Conservation (phyloP, 1,284 basidiomycete genomes). For the Lignosus rhinocerotis region DNA sequence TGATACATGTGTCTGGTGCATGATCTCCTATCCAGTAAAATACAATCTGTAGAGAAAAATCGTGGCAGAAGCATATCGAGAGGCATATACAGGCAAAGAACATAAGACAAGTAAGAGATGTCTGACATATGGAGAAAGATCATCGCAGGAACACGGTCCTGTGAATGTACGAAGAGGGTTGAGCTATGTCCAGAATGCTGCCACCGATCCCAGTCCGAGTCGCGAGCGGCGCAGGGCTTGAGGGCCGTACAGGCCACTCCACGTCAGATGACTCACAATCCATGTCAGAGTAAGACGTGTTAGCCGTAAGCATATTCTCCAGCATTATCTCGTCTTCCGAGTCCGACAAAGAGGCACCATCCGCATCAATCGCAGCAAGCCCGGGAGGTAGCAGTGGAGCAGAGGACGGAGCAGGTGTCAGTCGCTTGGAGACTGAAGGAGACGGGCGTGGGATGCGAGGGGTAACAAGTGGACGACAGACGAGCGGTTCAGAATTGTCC, state of each 20-base stretch:
- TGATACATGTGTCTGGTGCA: not conserved
- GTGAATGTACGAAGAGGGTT: not conserved
- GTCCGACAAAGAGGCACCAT: constrained; percentile 4
- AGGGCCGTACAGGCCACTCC: constrained; percentile 4
- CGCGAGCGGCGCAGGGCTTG: constrained; percentile 1
- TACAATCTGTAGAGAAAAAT: not conserved
- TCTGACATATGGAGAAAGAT: not conserved
- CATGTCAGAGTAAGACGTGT: constrained; percentile 21
- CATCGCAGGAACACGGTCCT: not conserved
- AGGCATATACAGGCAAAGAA: not conserved
- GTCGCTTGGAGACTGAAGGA: constrained; percentile 9
- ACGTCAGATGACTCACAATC: constrained; percentile 18
- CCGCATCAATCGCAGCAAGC: not conserved
- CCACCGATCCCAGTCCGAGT: not conserved
- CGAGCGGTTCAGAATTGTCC: constrained; percentile 10
- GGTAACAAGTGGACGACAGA: constrained; percentile 14
- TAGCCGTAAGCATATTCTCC: constrained; percentile 24
- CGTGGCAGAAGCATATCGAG: not conserved
- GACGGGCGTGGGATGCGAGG: constrained; percentile 12
- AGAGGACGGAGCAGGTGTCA: constrained; percentile 1
- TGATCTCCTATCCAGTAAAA: not conserved
- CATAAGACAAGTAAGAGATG: not conserved
- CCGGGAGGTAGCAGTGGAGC: not conserved
- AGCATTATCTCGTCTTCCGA: constrained; percentile 24
- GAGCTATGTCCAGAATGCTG: not conserved